Conservation (phyloP, 1,284 basidiomycete species). For the Trichosporon ovoides region DNA sequence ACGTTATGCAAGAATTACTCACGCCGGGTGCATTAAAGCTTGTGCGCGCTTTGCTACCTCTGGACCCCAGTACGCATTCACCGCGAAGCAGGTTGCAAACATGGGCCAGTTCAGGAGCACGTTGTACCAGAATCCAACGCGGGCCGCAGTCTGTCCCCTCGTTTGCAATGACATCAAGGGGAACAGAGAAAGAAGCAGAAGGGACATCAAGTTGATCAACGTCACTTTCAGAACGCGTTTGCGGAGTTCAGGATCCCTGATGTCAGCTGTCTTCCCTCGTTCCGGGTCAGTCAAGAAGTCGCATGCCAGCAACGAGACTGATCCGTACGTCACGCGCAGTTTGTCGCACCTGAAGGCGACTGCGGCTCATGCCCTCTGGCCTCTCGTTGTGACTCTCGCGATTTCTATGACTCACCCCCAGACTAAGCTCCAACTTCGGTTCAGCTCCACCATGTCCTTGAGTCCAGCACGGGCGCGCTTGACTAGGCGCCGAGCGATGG, state of each 20-base stretch:
- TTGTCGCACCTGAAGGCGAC: too few species aligned
- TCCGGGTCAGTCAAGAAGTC: too few species aligned
- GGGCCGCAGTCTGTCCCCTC: slow-evolving; percentile 13
- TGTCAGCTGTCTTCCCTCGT: slow-evolving; percentile 11
- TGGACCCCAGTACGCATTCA: slow-evolving; percentile 47
- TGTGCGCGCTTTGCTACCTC: slow-evolving; percentile 43
- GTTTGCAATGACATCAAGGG: slow-evolving; percentile 25
- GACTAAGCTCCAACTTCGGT: slow-evolving; percentile 40
- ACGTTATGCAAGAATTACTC: too few species aligned
- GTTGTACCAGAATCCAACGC: slow-evolving; percentile 47
- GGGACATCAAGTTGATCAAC: slow-evolving; percentile 47
- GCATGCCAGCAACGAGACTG: too few species aligned
- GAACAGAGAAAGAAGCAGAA: slow-evolving; percentile 42
- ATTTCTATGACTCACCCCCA: slow-evolving; percentile 40
- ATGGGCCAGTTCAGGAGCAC: slow-evolving; percentile 45
- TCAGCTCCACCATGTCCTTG: slow-evolving; percentile 34
- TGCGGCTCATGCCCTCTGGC: too few species aligned
- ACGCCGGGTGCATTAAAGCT: slow-evolving; percentile 41
- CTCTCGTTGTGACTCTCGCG: too few species aligned
- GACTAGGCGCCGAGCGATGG: not conserved
- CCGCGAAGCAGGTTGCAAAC: slow-evolving; percentile 45
- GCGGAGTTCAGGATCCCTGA: slow-evolving; percentile 46
- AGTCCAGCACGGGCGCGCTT: slow-evolving; percentile 19
- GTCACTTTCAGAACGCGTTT: slow-evolving; percentile 43
- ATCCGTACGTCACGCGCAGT: too few species aligned